phyloP scores from a whole-genome alignment of 495 filamentous ascomycete genomes.

The Cryomyces minteri region DNA sequence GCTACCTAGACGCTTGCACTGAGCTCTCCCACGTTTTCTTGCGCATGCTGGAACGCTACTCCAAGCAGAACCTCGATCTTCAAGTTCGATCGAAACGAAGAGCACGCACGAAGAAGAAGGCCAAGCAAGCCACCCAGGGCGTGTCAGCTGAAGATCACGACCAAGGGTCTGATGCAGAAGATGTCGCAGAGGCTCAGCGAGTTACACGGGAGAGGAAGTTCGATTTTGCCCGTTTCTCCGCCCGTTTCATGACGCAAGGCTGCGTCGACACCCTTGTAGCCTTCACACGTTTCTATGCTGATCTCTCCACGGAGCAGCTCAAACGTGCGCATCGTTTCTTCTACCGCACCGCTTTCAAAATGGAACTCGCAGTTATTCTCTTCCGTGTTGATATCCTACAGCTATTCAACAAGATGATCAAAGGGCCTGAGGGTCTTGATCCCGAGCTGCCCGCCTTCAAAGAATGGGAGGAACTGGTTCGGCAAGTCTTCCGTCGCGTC shows the following conservation, averaged over 20 bases:
- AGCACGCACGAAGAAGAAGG: slow-evolving; percentile 49
- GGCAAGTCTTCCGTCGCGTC: slow-evolving; percentile 38
- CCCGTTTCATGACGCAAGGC: slow-evolving; percentile 63
- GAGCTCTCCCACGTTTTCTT: slow-evolving; percentile 84
- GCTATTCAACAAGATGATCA: slow-evolving; percentile 80
- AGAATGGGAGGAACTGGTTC: slow-evolving; percentile 83
- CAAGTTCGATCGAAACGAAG: slow-evolving; percentile 69
- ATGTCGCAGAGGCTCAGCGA: slow-evolving; percentile 42
- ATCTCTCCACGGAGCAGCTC: slow-evolving; percentile 62
- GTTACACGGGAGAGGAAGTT: slow-evolving; percentile 74
- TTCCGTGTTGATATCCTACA: slow-evolving; percentile 82
- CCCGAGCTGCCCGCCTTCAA: slow-evolving; percentile 41
- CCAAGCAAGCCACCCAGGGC: slow-evolving; percentile 16
- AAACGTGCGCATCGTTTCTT: slow-evolving; percentile 93
- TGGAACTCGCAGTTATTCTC: slow-evolving; percentile 71
- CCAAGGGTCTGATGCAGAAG: slow-evolving; percentile 51
- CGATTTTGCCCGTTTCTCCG: slow-evolving; percentile 70
- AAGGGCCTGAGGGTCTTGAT: slow-evolving; percentile 67
- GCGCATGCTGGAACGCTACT: slow-evolving; percentile 81
- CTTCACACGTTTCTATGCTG: slow-evolving; percentile 63
- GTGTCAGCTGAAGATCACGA: slow-evolving; percentile 19
- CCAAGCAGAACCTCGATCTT: slow-evolving; percentile 83
- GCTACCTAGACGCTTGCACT: slow-evolving; percentile 81
- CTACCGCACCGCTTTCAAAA: slow-evolving; percentile 87
- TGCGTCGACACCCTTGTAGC: slow-evolving; percentile 78